A percentile compares a stretch with the other conserved stretches of the same genome.
phyloP scores from a whole-genome alignment of 768 basidiomycete species.

The Neoboletus brunneissimus region DNA sequence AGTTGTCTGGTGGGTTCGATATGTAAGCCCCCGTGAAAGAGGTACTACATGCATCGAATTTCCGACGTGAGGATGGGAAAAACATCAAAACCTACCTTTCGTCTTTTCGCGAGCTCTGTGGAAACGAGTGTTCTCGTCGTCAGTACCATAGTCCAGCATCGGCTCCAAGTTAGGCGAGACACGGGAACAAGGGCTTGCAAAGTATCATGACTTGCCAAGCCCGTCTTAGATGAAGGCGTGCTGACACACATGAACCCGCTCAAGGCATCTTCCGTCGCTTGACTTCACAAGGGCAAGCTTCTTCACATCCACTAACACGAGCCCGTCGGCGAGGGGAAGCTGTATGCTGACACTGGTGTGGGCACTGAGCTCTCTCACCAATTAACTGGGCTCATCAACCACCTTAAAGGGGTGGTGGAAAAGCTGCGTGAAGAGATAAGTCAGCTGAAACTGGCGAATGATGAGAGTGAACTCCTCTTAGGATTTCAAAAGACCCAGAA shows the following conservation, averaged over 20 bases:
- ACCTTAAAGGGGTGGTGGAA: not conserved
- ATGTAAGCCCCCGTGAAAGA: not conserved
- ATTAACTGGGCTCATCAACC: not conserved
- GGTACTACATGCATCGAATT: not conserved
- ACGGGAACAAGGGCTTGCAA: not conserved
- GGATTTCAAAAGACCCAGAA: not conserved
- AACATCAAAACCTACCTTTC: not conserved
- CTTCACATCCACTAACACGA: not conserved
- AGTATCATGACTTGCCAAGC: not conserved
- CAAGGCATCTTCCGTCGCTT: not conserved
- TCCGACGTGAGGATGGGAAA: not conserved
- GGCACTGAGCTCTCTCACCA: not conserved
- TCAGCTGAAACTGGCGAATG: not conserved
- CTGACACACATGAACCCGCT: not conserved
- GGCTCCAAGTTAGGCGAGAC: not conserved
- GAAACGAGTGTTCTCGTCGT: not conserved
- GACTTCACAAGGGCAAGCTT: not conserved
- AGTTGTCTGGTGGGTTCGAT: not conserved
- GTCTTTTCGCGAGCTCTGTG: not conserved
- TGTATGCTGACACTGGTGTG: not conserved
- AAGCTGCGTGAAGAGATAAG: not conserved
- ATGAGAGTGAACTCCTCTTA: not conserved
- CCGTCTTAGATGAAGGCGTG: not conserved
- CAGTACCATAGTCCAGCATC: not conserved
- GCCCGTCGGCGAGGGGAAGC: not conserved